Percentiles rank a stretch among this genome's conserved stretches.
phyloP scores from a whole-genome alignment of 352 stramenopile genomes.

The Phytophthora sojae region DNA sequence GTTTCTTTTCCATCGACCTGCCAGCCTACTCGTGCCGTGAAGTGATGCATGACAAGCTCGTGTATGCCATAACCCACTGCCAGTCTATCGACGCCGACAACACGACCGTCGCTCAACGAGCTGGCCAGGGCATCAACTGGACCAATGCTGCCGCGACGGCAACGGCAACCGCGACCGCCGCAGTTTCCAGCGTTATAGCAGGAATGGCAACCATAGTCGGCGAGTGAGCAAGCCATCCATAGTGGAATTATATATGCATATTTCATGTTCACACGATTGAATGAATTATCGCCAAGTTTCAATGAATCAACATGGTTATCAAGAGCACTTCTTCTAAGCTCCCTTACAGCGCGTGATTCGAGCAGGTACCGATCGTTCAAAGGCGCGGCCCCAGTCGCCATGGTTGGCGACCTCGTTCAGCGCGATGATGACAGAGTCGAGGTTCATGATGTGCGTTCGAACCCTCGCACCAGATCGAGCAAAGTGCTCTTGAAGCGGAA shows the following conservation, averaged over 20 bases:
- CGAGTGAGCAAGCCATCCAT: conserved; percentile 18
- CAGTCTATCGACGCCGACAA: conserved; percentile 91
- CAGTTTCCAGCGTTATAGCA: conserved; percentile 74
- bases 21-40: conserved; percentile 77
- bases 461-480: conserved; percentile 21
- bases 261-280: conserved; percentile 22
- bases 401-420: conserved; percentile 84
- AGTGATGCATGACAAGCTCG: conserved; percentile 84
- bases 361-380: conserved; percentile 59
- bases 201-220: conserved; percentile 44
- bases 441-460: conserved; percentile 77
- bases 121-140: conserved; percentile 89
- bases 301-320: not conserved
- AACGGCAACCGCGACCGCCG: conserved; percentile 52
- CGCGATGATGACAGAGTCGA: conserved; percentile 77
- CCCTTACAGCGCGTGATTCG: conserved; percentile 46
- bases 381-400: conserved; percentile 68
- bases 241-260: conserved; percentile 12
- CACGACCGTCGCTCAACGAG: conserved; percentile 88
- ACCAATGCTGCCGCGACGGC: conserved; percentile 51
- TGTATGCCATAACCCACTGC: conserved; percentile 91
- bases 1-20: conserved; percentile 91
- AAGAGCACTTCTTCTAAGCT: conserved; percentile 5
- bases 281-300: conserved; percentile 7
- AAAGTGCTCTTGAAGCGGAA: conserved; percentile 79